phyloP scores from a whole-genome alignment of 2,329 filamentous ascomycete species.

The Amesomyces nigricolor region DNA sequence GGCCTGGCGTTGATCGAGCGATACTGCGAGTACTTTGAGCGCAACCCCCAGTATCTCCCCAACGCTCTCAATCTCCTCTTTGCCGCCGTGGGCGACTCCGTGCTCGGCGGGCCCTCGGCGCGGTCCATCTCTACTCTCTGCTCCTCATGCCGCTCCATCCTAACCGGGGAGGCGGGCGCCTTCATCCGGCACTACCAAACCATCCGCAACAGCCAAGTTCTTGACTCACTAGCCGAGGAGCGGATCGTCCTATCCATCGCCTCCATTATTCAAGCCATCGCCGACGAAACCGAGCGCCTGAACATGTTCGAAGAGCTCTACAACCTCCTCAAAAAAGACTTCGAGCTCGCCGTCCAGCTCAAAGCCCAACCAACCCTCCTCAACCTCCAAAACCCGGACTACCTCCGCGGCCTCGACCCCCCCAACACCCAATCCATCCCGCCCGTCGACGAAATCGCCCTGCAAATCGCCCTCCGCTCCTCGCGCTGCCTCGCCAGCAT shows the following conservation, averaged over 20 bases:
- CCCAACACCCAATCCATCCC: conserved; percentile 21
- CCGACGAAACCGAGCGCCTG: conserved; percentile 50
- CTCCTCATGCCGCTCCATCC: conserved; percentile 63
- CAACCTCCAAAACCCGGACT: conserved; percentile 23
- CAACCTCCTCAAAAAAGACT: conserved; percentile 56
- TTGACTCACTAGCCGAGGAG: conserved; percentile 67
- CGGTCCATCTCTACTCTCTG: conserved; percentile 70
- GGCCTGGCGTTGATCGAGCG: conserved; percentile 65
- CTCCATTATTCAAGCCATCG: conserved; percentile 67
- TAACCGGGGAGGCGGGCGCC: conserved; percentile 60
- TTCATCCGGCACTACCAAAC: conserved; percentile 67
- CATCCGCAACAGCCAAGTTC: conserved; percentile 52
- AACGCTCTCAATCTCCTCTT: conserved; percentile 71
- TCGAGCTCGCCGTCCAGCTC: conserved; percentile 40
- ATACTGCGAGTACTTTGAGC: conserved; percentile 72
- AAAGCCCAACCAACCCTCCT: conserved; percentile 29
- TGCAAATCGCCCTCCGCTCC: conserved; percentile 49
- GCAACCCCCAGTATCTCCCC: conserved; percentile 61
- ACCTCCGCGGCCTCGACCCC: conserved; percentile 23
- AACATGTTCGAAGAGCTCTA: conserved; percentile 54
- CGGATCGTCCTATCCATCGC: conserved; percentile 69
- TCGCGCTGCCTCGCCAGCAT: conserved; percentile 65
- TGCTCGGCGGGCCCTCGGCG: conserved; percentile 62
- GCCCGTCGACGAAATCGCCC: conserved; percentile 38
- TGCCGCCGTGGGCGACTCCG: conserved; percentile 56